phyloP scores from a whole-genome alignment of 2,329 filamentous ascomycete genomes.

The Cordyceps farinosa region DNA sequence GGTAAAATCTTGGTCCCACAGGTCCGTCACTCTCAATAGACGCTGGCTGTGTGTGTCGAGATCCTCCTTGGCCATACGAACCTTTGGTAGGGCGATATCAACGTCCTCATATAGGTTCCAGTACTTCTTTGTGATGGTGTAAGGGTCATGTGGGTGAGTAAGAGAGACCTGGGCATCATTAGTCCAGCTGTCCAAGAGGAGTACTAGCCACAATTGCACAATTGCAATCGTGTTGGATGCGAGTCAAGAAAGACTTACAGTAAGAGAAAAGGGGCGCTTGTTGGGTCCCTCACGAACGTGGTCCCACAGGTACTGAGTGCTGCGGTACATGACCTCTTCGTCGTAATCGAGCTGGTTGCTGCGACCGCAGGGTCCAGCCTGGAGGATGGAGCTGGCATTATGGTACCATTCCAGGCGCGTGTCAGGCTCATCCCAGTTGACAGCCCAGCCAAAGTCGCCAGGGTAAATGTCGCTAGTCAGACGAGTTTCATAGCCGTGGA shows the following conservation, averaged over 20 bases:
- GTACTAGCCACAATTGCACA: not conserved
- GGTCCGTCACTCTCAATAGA: conserved; percentile 78
- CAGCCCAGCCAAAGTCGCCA: conserved; percentile 89
- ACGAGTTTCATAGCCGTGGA: conserved; percentile 89
- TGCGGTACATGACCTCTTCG: conserved; percentile 92
- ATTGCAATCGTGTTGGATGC: too few species aligned
- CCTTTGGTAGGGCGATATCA: conserved; percentile 78
- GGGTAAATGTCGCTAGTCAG: conserved; percentile 96
- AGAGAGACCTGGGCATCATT: conserved; percentile 62
- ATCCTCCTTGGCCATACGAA: conserved; percentile 73
- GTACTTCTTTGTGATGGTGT: conserved; percentile 89
- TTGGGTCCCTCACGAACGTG: conserved; percentile 75
- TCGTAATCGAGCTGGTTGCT: conserved; percentile 96
- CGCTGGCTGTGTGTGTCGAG: conserved; percentile 86
- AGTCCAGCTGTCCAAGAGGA: not conserved
- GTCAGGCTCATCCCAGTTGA: conserved; percentile 91
- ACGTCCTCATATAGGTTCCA: conserved; percentile 90
- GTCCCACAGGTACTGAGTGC: conserved; percentile 85
- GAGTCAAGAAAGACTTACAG: conserved; percentile 39
- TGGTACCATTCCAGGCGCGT: conserved; percentile 91
- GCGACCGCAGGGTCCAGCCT: conserved; percentile 82
- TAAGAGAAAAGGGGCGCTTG: conserved; percentile 78
- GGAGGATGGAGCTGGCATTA: conserved; percentile 88
- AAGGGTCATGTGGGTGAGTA: conserved; percentile 92
- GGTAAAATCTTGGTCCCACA: conserved; percentile 78